Conservation (phyloP, 2,329 filamentous ascomycete genomes). For the Lachnellula occidentalis region DNA sequence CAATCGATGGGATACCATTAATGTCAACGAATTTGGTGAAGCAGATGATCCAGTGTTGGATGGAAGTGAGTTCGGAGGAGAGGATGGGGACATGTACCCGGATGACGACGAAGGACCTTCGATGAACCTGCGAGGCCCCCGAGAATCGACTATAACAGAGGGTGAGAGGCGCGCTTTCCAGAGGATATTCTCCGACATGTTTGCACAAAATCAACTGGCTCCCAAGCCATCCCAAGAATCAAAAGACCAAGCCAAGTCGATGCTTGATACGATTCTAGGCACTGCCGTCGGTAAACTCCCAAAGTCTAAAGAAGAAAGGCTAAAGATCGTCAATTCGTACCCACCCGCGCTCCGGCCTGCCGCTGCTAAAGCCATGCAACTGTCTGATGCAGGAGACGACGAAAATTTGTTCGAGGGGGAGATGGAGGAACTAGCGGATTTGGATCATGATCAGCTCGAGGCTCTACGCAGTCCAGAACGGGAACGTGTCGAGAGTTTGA, state of each 20-base stretch:
- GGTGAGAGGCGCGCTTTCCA: slow-evolving; percentile 45
- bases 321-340: slow-evolving; percentile 23
- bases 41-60: slow-evolving; percentile 2
- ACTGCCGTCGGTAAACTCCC: slow-evolving; percentile 6
- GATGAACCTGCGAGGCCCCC: slow-evolving; percentile 14
- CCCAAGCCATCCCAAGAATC: not conserved
- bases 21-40: slow-evolving; percentile 9
- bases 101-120: slow-evolving; percentile 15
- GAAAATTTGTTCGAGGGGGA: slow-evolving; percentile 5
- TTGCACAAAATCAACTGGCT: slow-evolving; percentile 32
- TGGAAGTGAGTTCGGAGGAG: slow-evolving; percentile 8
- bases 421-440: slow-evolving; percentile 4
- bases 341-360: slow-evolving; percentile 27
- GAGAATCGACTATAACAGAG: slow-evolving; percentile 50
- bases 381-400: slow-evolving; percentile 2
- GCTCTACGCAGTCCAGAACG: slow-evolving; percentile 40
- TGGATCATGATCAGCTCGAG: slow-evolving; percentile 14
- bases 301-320: slow-evolving; percentile 12
- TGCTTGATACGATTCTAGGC: slow-evolving; percentile 19
- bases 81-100: slow-evolving; percentile 5
- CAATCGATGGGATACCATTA: not conserved
- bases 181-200: slow-evolving; percentile 54
- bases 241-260: slow-evolving; percentile 12
- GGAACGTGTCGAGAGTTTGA: slow-evolving; percentile 45
- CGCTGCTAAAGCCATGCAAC: slow-evolving; percentile 28